A percentile compares a stretch with the other conserved stretches of the same genome.
Evolutionary conservation across 1,284 basidiomycete genomes (phyloP).

Genomic region (Clitocybe nebularis): DNA sequence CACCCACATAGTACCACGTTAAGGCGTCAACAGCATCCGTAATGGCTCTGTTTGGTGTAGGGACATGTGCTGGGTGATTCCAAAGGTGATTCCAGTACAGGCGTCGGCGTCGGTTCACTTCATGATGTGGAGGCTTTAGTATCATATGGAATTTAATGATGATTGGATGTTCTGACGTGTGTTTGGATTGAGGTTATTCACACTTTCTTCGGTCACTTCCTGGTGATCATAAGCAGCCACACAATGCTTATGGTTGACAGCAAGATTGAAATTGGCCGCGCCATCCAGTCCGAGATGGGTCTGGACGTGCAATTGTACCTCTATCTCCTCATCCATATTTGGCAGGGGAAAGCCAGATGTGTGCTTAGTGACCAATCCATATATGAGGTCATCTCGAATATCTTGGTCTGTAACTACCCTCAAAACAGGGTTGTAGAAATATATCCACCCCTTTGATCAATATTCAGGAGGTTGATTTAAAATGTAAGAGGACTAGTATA

Average conservation of each 20-base stretch:
- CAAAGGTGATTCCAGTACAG: slow-evolving; percentile 50
- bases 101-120: slow-evolving; percentile 42
- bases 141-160: slow-evolving; percentile 7
- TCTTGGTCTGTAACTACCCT: slow-evolving; percentile 46
- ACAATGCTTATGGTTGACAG: slow-evolving; percentile 38
- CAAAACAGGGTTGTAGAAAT: slow-evolving; percentile 37
- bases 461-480: slow-evolving; percentile 18
- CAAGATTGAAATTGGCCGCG: slow-evolving; percentile 25
- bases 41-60: slow-evolving; percentile 35
- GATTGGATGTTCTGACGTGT: slow-evolving; percentile 25
- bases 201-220: slow-evolving; percentile 27
- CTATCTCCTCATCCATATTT: slow-evolving; percentile 34
- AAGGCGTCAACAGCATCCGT: slow-evolving; percentile 46
- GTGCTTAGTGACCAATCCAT: slow-evolving; percentile 24
- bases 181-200: slow-evolving; percentile 22
- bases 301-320: slow-evolving; percentile 34
- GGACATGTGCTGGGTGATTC: slow-evolving; percentile 42
- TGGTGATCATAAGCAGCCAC: slow-evolving; percentile 34
- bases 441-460: slow-evolving; percentile 40
- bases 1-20: slow-evolving; percentile 44
- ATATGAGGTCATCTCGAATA: slow-evolving; percentile 32
- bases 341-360: slow-evolving; percentile 23
- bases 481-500: slow-evolving; percentile 9
- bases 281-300: slow-evolving; percentile 14
- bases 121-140: neutral